Conservation (phyloP, 495 filamentous ascomycete species). For the Daldinia vernicosa region DNA sequence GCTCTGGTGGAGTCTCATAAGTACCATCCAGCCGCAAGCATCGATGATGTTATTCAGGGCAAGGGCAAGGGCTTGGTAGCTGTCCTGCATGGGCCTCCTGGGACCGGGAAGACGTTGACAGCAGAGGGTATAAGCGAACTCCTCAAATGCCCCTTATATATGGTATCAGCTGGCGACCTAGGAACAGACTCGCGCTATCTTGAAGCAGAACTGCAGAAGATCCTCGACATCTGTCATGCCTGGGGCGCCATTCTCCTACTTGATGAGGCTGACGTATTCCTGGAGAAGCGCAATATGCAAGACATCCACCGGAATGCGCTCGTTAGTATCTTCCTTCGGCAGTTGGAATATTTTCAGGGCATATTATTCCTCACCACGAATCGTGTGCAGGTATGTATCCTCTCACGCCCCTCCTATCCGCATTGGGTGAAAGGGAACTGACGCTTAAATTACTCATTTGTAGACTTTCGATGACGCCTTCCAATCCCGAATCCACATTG, state of each 20-base stretch:
- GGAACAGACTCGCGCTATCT: constrained; percentile 59
- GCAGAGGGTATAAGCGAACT: constrained; percentile 65
- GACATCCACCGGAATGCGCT: constrained; percentile 65
- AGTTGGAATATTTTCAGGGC: constrained; percentile 65
- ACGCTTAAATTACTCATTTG: constrained; percentile 59
- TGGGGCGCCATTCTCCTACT: constrained; percentile 68
- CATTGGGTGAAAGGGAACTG: constrained; percentile 52
- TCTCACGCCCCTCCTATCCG: constrained; percentile 72
- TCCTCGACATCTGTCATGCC: constrained; percentile 59
- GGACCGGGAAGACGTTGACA: constrained; percentile 68
- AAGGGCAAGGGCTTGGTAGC: constrained; percentile 70
- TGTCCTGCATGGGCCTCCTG: constrained; percentile 66
- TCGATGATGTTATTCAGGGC: constrained; percentile 80
- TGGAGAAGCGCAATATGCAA: constrained; percentile 63
- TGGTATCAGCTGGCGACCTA: constrained; percentile 65
- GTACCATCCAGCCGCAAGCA: constrained; percentile 81
- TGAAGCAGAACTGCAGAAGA: constrained; percentile 59
- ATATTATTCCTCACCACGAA: constrained; percentile 71
- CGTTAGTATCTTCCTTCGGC: constrained; percentile 65
- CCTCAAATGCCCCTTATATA: constrained; percentile 60
- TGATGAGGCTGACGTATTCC: constrained; percentile 75
- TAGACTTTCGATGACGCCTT: constrained; percentile 70
- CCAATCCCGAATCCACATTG: constrained; percentile 69
- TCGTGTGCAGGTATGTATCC: constrained; percentile 68
- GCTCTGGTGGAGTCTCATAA: constrained; percentile 82